Conservation (phyloP, 2,329 filamentous ascomycete species). For the Plenodomus biglobosus region DNA sequence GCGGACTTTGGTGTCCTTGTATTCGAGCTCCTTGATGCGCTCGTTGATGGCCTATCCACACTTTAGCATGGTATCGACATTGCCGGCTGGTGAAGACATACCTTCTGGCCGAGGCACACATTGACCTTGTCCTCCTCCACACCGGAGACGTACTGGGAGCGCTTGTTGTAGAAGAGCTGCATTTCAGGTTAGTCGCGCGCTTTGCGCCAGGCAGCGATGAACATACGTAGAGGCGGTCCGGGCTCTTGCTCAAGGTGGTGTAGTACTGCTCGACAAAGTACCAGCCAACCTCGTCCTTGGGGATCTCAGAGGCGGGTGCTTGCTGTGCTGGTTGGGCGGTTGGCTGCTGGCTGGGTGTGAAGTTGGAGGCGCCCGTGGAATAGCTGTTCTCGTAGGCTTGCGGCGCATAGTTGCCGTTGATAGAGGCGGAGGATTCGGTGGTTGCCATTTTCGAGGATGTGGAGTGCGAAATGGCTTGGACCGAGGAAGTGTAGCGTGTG, state of each 20-base stretch:
- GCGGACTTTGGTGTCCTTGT: conserved; percentile 97
- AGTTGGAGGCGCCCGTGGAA: conserved; percentile 32
- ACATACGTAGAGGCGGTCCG: conserved; percentile 80
- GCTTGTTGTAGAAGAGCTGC: conserved; percentile 90
- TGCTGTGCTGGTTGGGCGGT: conserved; percentile 31
- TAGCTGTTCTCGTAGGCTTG: conserved; percentile 48
- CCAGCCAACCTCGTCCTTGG: conserved; percentile 97
- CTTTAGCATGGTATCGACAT: conserved; percentile 3
- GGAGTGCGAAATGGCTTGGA: conserved; percentile 8
- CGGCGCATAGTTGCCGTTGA: conserved; percentile 54
- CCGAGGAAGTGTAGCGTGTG: conserved; percentile 3
- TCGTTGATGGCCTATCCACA: conserved; percentile 79
- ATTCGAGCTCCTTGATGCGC: conserved; percentile 87
- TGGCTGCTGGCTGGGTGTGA: conserved; percentile 31
- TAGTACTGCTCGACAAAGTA: conserved; percentile 99
- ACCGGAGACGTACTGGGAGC: conserved; percentile 91
- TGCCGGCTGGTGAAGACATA: conserved; percentile 52
- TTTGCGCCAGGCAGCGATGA: background rate
- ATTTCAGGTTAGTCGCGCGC: conserved; percentile 21
- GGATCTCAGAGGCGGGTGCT: conserved; percentile 49
- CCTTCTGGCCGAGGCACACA: conserved; percentile 84
- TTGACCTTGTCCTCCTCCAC: conserved; percentile 85
- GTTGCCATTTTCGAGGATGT: conserved; percentile 35
- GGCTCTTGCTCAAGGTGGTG: conserved; percentile 90
- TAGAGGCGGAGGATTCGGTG: conserved; percentile 41